These are phyloP conservation scores for Dichomitus squalens DNA, from an alignment of 1,284 basidiomycete species.

Conservation along the genomic window DNA sequence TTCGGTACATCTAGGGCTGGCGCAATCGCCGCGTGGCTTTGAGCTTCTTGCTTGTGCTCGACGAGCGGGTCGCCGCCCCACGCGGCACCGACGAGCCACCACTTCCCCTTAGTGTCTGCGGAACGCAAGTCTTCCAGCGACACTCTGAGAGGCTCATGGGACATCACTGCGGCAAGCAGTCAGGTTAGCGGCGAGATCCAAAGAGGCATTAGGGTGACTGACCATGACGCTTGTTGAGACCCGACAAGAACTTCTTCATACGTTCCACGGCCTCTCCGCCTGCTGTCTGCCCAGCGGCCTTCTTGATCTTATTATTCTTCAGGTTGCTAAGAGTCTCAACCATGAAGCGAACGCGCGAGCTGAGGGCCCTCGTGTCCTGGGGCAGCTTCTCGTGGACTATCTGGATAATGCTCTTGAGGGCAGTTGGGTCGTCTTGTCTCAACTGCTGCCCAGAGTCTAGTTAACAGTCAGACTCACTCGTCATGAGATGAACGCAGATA, in stretches of 20 bases:
- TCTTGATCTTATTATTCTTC: conserved; percentile 88
- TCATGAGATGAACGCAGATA: background rate
- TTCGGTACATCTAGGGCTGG: conserved; percentile 30
- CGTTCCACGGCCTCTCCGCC: conserved; percentile 75
- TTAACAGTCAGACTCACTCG: background rate
- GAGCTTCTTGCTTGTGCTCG: conserved; percentile 49
- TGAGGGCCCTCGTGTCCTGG: conserved; percentile 56
- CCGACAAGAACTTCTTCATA: conserved; percentile 84
- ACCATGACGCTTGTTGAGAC: conserved; percentile 76
- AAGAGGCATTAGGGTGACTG: conserved; percentile 21
- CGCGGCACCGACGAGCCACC: conserved; percentile 98
- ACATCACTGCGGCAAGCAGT: conserved; percentile 55
- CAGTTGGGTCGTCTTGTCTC: conserved; percentile 85
- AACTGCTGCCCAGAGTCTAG: conserved; percentile 86
- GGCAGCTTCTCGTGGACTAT: conserved; percentile 79
- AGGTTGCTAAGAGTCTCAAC: conserved; percentile 88
- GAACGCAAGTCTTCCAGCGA: conserved; percentile 84
- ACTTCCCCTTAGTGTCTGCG: conserved; percentile 89
- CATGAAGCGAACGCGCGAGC: conserved; percentile 90
- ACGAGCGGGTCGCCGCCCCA: conserved; percentile 93
- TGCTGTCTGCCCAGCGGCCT: conserved; percentile 56
- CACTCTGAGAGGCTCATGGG: conserved; percentile 84
- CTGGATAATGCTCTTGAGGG: conserved; percentile 83
- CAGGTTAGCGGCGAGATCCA: background rate
- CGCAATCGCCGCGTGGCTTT: conserved; percentile 20